These are phyloP conservation scores for Cornus florida DNA, from an alignment of 148 eudicot species.

Conservation along the genomic window DNA sequence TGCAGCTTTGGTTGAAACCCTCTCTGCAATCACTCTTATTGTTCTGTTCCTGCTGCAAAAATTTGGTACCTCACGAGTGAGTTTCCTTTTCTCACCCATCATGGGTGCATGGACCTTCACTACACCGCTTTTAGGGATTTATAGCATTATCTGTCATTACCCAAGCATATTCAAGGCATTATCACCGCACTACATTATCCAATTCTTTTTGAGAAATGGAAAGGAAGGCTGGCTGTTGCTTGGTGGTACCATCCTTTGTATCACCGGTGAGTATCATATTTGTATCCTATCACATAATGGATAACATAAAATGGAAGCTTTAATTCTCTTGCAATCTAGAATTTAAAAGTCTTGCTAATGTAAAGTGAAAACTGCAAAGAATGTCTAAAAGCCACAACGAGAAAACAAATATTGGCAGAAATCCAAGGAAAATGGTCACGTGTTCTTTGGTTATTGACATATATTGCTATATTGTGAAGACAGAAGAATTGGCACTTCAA, in stretches of 20 bases:
- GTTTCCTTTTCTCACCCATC: conserved; percentile 70
- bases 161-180: conserved; percentile 66
- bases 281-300: neutral
- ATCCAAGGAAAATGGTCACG: neutral
- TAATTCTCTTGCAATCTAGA: neutral
- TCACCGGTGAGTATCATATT: conserved; percentile 42
- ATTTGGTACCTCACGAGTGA: conserved; percentile 62
- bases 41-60: conserved; percentile 56
- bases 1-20: conserved; percentile 51
- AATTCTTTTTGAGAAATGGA: conserved; percentile 45
- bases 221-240: conserved; percentile 57
- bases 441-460: neutral
- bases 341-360: neutral
- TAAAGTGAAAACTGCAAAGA: neutral
- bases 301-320: neutral
- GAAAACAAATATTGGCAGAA: neutral
- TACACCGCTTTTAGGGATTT: conserved; percentile 59
- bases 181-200: conserved; percentile 50
- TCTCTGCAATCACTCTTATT: conserved; percentile 49
- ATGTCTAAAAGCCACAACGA: neutral
- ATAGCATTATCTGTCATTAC: conserved; percentile 47
- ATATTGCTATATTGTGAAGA: neutral
- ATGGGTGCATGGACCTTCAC: conserved; percentile 66
- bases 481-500: neutral
- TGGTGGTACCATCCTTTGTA: conserved; percentile 60